Evolutionary conservation across 2,329 filamentous ascomycete species (phyloP).

Genomic region (Periconia sp.): DNA sequence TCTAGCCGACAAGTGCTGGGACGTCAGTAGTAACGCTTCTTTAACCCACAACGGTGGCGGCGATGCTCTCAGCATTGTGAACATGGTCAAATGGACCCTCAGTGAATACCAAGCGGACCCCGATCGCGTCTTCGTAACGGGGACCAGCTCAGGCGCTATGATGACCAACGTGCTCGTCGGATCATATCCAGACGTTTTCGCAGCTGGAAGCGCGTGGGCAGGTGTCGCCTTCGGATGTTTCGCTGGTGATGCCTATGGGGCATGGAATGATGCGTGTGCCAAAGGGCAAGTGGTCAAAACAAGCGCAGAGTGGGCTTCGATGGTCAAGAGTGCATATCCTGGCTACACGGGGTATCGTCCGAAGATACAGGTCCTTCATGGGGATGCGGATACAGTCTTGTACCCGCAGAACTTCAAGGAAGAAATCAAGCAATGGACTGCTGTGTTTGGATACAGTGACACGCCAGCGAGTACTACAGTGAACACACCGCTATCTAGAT

Average conservation of each 20-base stretch:
- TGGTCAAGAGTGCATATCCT: slow-evolving; percentile 34
- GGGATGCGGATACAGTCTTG: slow-evolving; percentile 25
- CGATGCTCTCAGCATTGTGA: slow-evolving; percentile 36
- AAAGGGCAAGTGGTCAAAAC: slow-evolving; percentile 34
- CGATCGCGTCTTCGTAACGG: slow-evolving; percentile 35
- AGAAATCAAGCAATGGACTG: slow-evolving; percentile 39
- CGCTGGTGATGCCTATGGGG: slow-evolving; percentile 31
- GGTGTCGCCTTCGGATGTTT: slow-evolving; percentile 41
- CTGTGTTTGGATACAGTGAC: slow-evolving; percentile 27
- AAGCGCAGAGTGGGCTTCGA: slow-evolving; percentile 30
- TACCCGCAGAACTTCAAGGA: slow-evolving; percentile 38
- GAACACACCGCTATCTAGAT: slow-evolving; percentile 31
- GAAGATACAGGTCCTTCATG: slow-evolving; percentile 36
- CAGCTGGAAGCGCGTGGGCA: slow-evolving; percentile 37
- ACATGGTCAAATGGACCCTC: slow-evolving; percentile 33
- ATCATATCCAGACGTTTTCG: slow-evolving; percentile 38
- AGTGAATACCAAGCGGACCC: slow-evolving; percentile 31
- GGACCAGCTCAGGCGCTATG: slow-evolving; percentile 40
- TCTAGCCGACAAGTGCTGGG: slow-evolving; percentile 36
- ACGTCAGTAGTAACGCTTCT: slow-evolving; percentile 35
- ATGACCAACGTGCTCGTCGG: slow-evolving; percentile 39
- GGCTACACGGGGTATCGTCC: slow-evolving; percentile 33
- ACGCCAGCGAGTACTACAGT: slow-evolving; percentile 21
- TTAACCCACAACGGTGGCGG: slow-evolving; percentile 37
- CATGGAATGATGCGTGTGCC: slow-evolving; percentile 36